Conservation (phyloP, 805 yeast species). For the Yamadazyma kitorensis region DNA sequence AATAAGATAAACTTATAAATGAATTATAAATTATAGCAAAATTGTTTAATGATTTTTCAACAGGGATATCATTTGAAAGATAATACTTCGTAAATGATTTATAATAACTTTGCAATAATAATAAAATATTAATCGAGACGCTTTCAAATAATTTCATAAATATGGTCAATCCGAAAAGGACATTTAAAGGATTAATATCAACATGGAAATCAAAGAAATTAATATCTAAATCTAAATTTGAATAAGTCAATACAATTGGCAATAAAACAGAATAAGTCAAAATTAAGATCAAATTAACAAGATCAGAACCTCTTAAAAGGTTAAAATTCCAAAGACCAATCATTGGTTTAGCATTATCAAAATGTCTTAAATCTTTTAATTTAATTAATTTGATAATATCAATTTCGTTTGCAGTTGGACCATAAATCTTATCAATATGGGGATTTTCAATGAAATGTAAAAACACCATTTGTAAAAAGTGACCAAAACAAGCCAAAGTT, state of each 20-base stretch:
- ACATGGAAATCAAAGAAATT: neutral
- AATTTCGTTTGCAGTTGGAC: conserved; percentile 43
- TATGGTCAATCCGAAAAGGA: conserved; percentile 41
- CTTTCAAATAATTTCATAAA: conserved; percentile 50
- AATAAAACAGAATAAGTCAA: conserved; percentile 40
- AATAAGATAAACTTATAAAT: conserved; percentile 51
- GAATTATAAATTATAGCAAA: conserved; percentile 68
- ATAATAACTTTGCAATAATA: conserved; percentile 56
- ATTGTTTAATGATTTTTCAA: conserved; percentile 63
- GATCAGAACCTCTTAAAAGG: conserved; percentile 61
- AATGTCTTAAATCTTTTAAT: conserved; percentile 46
- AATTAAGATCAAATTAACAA: conserved; percentile 44
- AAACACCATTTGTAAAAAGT: conserved; percentile 72
- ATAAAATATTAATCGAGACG: conserved; percentile 46
- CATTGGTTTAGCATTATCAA: conserved; percentile 47
- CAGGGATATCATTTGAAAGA: conserved; percentile 61
- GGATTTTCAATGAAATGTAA: conserved; percentile 78
- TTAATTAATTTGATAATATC: conserved; percentile 39
- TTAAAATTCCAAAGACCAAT: conserved; percentile 64
- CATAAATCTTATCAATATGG: conserved; percentile 77
- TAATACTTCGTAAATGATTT: conserved; percentile 65
- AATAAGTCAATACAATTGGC: conserved; percentile 30
- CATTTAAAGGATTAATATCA: conserved; percentile 19
- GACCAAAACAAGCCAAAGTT: conserved; percentile 69
- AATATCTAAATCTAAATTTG: neutral